Conservation (phyloP, 331 rosid species). For the Cydonia oblonga region DNA sequence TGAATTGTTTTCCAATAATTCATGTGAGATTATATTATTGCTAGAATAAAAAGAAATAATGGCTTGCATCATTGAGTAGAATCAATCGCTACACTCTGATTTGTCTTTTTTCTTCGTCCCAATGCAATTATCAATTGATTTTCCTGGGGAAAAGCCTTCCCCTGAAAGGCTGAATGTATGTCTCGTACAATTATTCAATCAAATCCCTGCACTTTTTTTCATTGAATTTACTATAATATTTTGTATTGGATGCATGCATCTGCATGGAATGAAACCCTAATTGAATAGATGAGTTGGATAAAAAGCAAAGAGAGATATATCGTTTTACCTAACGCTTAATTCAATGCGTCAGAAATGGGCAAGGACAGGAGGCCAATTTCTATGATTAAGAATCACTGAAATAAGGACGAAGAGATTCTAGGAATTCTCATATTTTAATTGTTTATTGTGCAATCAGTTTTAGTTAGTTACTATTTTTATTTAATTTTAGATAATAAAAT, state of each 20-base stretch:
- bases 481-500: too few species aligned
- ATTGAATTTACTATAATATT: not conserved
- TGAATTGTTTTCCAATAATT: too few species aligned
- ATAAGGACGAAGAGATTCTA: too few species aligned
- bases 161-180: not conserved
- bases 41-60: not conserved
- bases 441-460: rapidly evolving
- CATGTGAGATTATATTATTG: too few species aligned
- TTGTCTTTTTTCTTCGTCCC: not conserved
- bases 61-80: not conserved
- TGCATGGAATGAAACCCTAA: not conserved
- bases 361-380: constrained; percentile 14
- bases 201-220: not conserved
- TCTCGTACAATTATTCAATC: not conserved
- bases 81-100: not conserved
- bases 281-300: constrained; percentile 14
- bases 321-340: constrained; percentile 26
- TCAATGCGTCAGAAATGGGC: constrained; percentile 1
- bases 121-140: not conserved
- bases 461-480: rapidly evolving
- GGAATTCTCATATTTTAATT: too few species aligned
- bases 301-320: constrained; percentile 8
- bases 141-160: constrained; percentile 9
- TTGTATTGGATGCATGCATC: constrained; percentile 10
- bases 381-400: constrained; percentile 8